Evolutionary conservation across 1,139 yeast species (phyloP), one percentile per base, ranked within the genome.

Genomic region (Pichia sp.): DNA sequence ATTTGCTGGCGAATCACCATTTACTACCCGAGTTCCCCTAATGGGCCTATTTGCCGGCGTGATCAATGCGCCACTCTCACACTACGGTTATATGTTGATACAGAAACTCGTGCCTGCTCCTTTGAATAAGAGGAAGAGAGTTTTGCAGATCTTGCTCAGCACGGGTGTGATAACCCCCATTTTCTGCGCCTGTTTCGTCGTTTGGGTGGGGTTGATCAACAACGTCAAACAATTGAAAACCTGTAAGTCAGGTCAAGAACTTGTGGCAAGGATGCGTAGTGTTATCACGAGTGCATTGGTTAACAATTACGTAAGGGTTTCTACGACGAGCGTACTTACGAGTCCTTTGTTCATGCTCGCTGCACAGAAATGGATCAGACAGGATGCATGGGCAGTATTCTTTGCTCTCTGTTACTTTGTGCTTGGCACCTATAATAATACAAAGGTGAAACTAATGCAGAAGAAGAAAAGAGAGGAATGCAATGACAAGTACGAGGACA

Each of bases 371-470:
- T 81, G 71, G 52, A 55, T 86, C 22, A 71, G 74, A 14, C 86
- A 86, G 12, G 77, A 79, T 46, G 69, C 81, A 32, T 86, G 96
- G 96, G 86, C 84, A 8, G 85, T 85, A 2, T 83, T 83, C 61
- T 84, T 84, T 63, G 77, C 78, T 44, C 53, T 80, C 42, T 77
- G 85, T 29, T 83, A 77, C 50, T 85, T 85, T 52, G 56, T 81
- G 27, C 62, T 86, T 45, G 87, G 91, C 14, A 84, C 94, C 5
- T 73, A 74, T 49, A 91, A 85, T 58, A 86, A 86, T 58, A 72
- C 80, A 3, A 47, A 40, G 28, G 55, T 52, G 22, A 52, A 53
- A 32, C 33, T 39, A 9, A 43, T 38, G 2, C 50, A 46, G 30
- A 31, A 35, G 21, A 34, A 29, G 15, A 28, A 30, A 27, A 32